Evolutionary conservation across 2,329 filamentous ascomycete genomes (phyloP).

Genomic region (Furcasterigmium sp.): DNA sequence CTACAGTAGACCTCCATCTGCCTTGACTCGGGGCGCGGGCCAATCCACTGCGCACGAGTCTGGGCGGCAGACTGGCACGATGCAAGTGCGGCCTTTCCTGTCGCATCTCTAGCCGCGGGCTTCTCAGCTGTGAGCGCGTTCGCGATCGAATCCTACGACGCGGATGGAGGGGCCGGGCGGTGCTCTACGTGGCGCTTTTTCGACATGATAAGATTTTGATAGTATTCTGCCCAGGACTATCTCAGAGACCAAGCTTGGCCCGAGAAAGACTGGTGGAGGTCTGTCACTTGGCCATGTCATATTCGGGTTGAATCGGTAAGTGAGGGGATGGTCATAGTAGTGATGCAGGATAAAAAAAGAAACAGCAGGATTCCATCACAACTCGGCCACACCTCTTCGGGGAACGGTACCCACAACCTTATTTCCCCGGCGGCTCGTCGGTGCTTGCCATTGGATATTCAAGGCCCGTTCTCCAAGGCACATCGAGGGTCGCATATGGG

Average conservation of each 20-base stretch:
- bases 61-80: too few relatives aligned
- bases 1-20: too few relatives aligned
- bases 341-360: constrained; percentile 8
- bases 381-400: background rate
- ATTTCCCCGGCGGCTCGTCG: constrained; percentile 8
- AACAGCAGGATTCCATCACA: constrained; percentile 2
- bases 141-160: too few relatives aligned
- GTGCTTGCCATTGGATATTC: constrained; percentile 6
- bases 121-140: too few relatives aligned
- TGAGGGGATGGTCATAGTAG: too few relatives aligned
- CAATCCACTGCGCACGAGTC: too few relatives aligned
- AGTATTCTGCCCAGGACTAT: constrained; percentile 5
- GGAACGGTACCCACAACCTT: constrained; percentile 8
- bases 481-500: background rate
- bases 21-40: too few relatives aligned
- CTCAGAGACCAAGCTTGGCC: too few relatives aligned
- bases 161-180: background rate
- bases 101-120: too few relatives aligned
- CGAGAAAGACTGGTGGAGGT: background rate
- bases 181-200: too few relatives aligned
- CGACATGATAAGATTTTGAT: constrained; percentile 3
- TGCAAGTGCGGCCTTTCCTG: too few relatives aligned
- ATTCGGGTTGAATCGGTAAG: too few relatives aligned
- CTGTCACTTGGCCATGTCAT: background rate
- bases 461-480: constrained; percentile 7